Base-by-base conservation (phyloP, 352 stramenopile species). In the Blastocystis sp. region DNA sequence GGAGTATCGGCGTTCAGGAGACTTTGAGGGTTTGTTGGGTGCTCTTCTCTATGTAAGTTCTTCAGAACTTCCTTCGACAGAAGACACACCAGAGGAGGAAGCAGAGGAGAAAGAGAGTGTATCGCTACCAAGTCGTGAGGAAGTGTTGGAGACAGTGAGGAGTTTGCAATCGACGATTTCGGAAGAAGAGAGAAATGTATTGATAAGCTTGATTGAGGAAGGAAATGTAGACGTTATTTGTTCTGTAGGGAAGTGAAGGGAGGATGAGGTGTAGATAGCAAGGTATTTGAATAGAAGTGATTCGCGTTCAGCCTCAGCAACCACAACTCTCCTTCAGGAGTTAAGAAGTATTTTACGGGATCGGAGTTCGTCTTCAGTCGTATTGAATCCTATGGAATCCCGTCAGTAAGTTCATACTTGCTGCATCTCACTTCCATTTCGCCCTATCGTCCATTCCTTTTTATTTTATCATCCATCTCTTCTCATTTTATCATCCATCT, bases 21-120 rank as follows among this genome's bases (percentile, higher is more conserved):
- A 80, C 27, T 80, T 80, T 63, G 69, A 80, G 69, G 69, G 69
- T 24, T 52, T 80, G 69, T 24, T 80, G 69, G 39, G 43, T 24
- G 69, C 69, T 12, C 24, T 80, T 12, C 9, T 80, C n/a, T 39
- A 59, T 39, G 16, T 80, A 52, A 46, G 63, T 51, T 46, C 1
- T 24, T 1, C 7, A 11, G 63, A 46, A 29, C 42, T 29, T 0
- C 24, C 3, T 0, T 37, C 37, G 65, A 27, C 6, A 6, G 51
- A 61, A 52, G 69, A 80, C 21, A 9, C 9, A 11, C 7, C 24
- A 12, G 42, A 5, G 9, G 69, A 46, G 51, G 49, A n/a, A 32
- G 69, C 14, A 19, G 46, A 27, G 7, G 43, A 54, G 46, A 14
- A 6, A 37, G 69, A 80, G 43, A 42, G 24, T 39, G 39, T 63